These are phyloP conservation scores for Scleroderma bovista DNA, from an alignment of 768 basidiomycete species.

Conservation along the genomic window DNA sequence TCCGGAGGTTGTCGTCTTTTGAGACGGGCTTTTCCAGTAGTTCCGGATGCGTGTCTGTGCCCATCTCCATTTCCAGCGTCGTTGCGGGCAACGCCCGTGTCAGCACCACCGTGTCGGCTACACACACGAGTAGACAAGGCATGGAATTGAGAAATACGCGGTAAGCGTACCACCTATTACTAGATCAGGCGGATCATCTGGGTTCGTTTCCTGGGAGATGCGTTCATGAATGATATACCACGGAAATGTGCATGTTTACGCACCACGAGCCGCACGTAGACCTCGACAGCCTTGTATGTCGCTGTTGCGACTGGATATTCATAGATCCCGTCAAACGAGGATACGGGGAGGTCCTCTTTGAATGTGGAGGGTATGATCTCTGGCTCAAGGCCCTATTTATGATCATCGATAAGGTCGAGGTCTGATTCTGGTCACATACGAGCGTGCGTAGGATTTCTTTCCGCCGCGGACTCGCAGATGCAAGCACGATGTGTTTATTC, in stretches of 20 bases:
- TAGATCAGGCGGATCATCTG: conserved; percentile 70
- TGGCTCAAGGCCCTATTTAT: conserved; percentile 57
- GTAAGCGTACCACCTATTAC: conserved; percentile 61
- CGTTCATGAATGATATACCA: no score
- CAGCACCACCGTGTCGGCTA: conserved; percentile 96
- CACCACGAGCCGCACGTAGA: conserved; percentile 78
- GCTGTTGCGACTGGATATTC: conserved; percentile 77
- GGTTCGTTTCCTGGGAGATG: conserved; percentile 47
- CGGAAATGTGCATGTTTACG: conserved; percentile 20
- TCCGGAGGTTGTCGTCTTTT: conserved; percentile 78
- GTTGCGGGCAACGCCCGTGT: conserved; percentile 63
- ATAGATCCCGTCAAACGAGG: conserved; percentile 62
- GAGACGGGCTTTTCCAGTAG: conserved; percentile 84
- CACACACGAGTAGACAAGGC: not conserved
- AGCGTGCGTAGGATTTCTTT: conserved; percentile 75
- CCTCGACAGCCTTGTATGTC: conserved; percentile 77
- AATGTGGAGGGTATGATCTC: conserved; percentile 77
- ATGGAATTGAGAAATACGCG: not conserved
- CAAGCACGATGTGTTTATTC: conserved; percentile 76
- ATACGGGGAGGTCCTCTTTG: conserved; percentile 65
- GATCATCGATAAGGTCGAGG: not conserved
- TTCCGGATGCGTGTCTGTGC: conserved; percentile 48
- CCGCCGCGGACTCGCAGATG: conserved; percentile 82
- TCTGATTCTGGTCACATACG: conserved; percentile 40
- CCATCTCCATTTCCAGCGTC: conserved; percentile 37